Percentiles rank a stretch among this genome's conserved stretches.
Evolutionary conservation across 306 rosid genomes (phyloP).

Genomic region (Vigna trinervia): DNA sequence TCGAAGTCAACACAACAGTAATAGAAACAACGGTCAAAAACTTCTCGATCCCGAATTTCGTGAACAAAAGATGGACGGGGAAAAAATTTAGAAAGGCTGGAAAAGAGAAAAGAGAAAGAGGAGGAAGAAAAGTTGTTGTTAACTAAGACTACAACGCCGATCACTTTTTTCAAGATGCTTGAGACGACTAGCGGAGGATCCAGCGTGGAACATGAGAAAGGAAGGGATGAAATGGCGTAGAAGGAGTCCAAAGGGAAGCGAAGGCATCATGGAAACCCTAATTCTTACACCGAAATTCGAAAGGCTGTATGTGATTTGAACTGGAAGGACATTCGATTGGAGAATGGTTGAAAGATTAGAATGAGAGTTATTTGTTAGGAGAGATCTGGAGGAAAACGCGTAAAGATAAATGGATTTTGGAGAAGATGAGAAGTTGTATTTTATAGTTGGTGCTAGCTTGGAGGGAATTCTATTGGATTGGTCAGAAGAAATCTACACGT

Average conservation of each 20-base stretch:
- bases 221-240: conserved; percentile 53
- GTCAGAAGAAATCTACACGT: conserved; percentile 36
- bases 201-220: conserved; percentile 58
- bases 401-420: not conserved
- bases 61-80: conserved; percentile 5
- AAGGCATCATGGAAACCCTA: conserved; percentile 84
- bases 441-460: conserved; percentile 7
- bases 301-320: conserved; percentile 34
- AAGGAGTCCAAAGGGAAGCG: conserved; percentile 52
- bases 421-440: not conserved
- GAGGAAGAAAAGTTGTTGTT: conserved; percentile 49
- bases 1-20: conserved; percentile 33
- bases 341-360: not conserved
- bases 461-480: conserved; percentile 1
- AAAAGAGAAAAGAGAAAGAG: conserved; percentile 2
- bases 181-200: conserved; percentile 75
- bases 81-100: conserved; percentile 10
- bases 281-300: not conserved
- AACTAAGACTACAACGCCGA: conserved; percentile 95
- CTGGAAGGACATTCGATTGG: conserved; percentile 31
- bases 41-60: not conserved
- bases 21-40: conserved; percentile 19
- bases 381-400: not conserved
- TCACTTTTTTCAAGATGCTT: conserved; percentile 78
- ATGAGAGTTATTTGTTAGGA: not conserved